Evolutionary conservation across 2,329 filamentous ascomycete genomes (phyloP).

Genomic region (Chrysoporthe deuterocubensis): DNA sequence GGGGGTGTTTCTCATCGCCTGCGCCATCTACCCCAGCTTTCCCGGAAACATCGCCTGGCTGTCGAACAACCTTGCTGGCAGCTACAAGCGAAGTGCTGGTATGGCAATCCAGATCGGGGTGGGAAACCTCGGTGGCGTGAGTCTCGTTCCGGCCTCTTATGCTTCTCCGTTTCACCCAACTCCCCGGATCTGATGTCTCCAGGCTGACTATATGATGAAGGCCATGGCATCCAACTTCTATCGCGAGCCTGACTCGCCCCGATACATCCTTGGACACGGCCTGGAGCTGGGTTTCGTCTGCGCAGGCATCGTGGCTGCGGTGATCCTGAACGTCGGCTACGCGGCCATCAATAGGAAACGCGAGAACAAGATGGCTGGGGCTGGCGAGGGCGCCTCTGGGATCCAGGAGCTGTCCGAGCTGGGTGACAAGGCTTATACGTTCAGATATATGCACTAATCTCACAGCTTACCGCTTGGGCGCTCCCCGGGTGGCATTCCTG

Average conservation of each 20-base stretch:
- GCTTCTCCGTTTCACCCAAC: constrained; percentile 53
- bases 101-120: constrained; percentile 68
- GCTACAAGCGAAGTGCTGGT: constrained; percentile 66
- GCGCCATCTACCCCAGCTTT: constrained; percentile 81
- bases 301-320: not conserved
- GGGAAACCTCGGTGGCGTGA: constrained; percentile 66
- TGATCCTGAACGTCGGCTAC: not conserved
- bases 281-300: not conserved
- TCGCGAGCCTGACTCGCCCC: constrained; percentile 52
- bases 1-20: constrained; percentile 75
- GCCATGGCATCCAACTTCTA: constrained; percentile 78
- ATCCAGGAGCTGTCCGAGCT: not conserved
- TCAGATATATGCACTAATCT: not conserved
- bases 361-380: not conserved
- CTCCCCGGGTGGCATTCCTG: not conserved
- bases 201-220: constrained; percentile 43
- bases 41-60: constrained; percentile 80
- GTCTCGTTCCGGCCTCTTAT: constrained; percentile 61
- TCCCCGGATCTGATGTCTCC: constrained; percentile 36
- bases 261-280: constrained; percentile 49
- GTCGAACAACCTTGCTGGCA: constrained; percentile 74
- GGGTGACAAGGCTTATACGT: not conserved
- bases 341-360: not conserved
- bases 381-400: constrained; percentile 28
- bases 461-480: not conserved